Evolutionary conservation across 768 basidiomycete genomes (phyloP).

Genomic region (Podaxis sp.): DNA sequence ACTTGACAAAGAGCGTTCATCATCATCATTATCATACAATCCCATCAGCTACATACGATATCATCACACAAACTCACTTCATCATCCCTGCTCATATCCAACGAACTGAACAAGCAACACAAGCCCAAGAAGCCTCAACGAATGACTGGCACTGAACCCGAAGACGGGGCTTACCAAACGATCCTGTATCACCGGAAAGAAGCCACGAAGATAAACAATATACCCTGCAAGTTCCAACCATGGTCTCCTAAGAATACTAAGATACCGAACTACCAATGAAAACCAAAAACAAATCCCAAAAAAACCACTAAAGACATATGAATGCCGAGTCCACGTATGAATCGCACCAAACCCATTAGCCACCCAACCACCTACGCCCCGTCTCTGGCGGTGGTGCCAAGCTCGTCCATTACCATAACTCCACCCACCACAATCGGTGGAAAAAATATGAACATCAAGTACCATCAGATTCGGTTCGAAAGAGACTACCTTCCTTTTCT

Average conservation of each 20-base stretch:
- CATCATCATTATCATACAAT: not conserved
- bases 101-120: not conserved
- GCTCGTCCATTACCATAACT: too few relatives aligned
- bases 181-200: not conserved
- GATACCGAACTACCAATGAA: not conserved
- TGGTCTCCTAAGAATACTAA: not conserved
- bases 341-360: not conserved
- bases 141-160: not conserved
- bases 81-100: not conserved
- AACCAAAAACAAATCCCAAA: not conserved
- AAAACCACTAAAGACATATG: not conserved
- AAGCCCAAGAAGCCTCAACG: not conserved
- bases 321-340: not conserved
- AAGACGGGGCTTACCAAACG: not conserved
- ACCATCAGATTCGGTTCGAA: not conserved
- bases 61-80: not conserved
- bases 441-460: not conserved
- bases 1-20: not conserved
- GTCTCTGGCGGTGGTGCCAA: too few relatives aligned
- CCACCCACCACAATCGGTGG: too few relatives aligned
- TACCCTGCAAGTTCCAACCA: not conserved
- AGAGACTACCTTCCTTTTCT: constrained; percentile 47
- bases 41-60: not conserved
- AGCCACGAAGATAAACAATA: not conserved
- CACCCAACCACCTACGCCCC: not conserved